Evolutionary conservation across 306 rosid species (phyloP), one percentile per base, ranked within the genome.

Genomic region (Ochetophila trinervis): DNA sequence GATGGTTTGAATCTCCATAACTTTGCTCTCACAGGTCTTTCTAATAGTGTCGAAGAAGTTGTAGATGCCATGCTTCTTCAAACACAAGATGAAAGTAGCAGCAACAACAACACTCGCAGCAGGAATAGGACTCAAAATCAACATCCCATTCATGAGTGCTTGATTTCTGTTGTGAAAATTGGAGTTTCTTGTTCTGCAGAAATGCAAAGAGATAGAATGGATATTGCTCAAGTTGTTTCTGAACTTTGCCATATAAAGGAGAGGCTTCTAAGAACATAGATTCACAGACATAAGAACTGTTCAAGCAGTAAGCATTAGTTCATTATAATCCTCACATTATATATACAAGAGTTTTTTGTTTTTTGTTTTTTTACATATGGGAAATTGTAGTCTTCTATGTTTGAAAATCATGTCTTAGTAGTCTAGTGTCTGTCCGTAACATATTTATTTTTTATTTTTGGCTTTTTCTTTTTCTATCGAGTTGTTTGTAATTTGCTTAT

Each of bases 1-100:
- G 69, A 79, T 19, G 84, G 30, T 3, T 13, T 62, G 5, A 75
- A 68, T 65, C 59, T 79, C 34, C 74, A 75, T 68, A 71, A 56
- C 50, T 62, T 24, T 58, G 78, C 58, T 42, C 32, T n/a, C 3
- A 7, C 14, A 50, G 48, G 60, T 70, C 4, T 48, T 74, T 55
- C 67, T 2, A 37, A 4, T 27, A 27, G 5, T 6, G 30, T 70
- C 2, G 27, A 59, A 70, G 63, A 64, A 30, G 21, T 70, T n/a
- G 19, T 40, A 9, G 71, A 74, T 44, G 77, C 68, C 4, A 49
- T 23, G 18, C 58, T 66, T 60, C 13, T 50, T 14, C 24, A 40
- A 22, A 21, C 35, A 3, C 51, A 37, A 68, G 56, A 35, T 6
- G 27, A 16, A 12, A 68, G 47, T 24, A 53, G 47, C 20, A 30